Percentiles rank a stretch among this genome's conserved stretches.
Conservation (phyloP, 2,329 filamentous ascomycete genomes). For the Phaeosphaeria sp. region DNA sequence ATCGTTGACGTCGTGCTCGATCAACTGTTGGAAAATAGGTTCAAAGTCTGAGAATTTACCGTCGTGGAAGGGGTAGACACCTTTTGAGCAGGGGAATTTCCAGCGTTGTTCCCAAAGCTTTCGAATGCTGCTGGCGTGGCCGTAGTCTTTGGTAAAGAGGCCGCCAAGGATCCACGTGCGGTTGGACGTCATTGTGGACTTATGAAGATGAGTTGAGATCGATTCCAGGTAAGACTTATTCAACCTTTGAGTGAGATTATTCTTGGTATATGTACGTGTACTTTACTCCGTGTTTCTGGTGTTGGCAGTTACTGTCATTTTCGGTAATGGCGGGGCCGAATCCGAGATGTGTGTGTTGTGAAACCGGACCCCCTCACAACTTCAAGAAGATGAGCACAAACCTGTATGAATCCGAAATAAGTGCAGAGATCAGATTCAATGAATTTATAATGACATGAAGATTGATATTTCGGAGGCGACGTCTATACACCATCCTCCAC, state of each 20-base stretch:
- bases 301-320: neutral
- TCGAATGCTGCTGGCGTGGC: conserved; percentile 41
- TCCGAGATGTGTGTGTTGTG: conserved; percentile 6
- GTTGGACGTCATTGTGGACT: conserved; percentile 27
- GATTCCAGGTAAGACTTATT: neutral
- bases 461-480: neutral
- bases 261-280: neutral
- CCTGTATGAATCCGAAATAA: too few species aligned
- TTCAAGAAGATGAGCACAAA: neutral
- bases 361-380: neutral
- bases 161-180: conserved; percentile 45
- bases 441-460: too few species aligned
- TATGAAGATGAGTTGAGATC: neutral
- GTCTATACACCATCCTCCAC: conserved; percentile 4
- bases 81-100: conserved; percentile 44
- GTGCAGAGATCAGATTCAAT: too few species aligned
- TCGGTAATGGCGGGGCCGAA: conserved; percentile 34
- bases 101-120: conserved; percentile 44
- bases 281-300: neutral
- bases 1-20: conserved; percentile 66
- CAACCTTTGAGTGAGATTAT: neutral
- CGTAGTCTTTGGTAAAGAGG: conserved; percentile 46
- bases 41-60: conserved; percentile 71
- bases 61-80: conserved; percentile 77
- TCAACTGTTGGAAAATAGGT: conserved; percentile 56